phyloP scores from a whole-genome alignment of 441 rosid genomes.

The Erysimum cheiri region DNA sequence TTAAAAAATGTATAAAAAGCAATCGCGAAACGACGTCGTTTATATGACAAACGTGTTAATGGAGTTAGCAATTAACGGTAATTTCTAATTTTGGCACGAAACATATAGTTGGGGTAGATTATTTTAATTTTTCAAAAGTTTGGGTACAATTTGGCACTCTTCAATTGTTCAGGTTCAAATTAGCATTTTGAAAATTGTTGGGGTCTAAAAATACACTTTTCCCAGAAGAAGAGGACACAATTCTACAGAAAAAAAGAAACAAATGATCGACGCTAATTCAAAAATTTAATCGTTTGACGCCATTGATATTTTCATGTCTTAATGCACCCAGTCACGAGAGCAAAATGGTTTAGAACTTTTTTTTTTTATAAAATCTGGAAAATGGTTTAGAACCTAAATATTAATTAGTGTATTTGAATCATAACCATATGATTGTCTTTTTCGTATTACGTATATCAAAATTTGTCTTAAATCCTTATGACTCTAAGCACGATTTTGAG shows the following conservation, averaged over 20 bases:
- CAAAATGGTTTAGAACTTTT: not conserved
- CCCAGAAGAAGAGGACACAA: not conserved
- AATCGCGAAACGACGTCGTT: no score
- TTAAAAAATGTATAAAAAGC: no score
- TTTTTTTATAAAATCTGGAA: not conserved
- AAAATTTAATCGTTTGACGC: not conserved
- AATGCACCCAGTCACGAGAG: not conserved
- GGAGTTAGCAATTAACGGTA: no score
- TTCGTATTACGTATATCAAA: not conserved
- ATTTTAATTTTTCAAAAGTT: no score
- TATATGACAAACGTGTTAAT: no score
- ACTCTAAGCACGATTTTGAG: not conserved
- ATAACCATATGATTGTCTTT: not conserved
- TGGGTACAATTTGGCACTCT: no score
- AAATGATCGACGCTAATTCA: not conserved
- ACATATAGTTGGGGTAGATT: no score
- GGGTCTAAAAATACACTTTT: no score
- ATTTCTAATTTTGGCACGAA: no score
- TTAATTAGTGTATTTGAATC: not conserved
- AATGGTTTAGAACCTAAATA: not conserved
- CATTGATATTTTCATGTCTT: not conserved
- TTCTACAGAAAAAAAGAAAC: not conserved
- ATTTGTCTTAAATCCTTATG: not conserved
- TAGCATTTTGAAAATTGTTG: no score
- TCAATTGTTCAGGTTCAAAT: no score